Evolutionary conservation across 2,329 filamentous ascomycete genomes (phyloP), one percentile per base, ranked within the genome.

Genomic region (Claviceps cyperi): DNA sequence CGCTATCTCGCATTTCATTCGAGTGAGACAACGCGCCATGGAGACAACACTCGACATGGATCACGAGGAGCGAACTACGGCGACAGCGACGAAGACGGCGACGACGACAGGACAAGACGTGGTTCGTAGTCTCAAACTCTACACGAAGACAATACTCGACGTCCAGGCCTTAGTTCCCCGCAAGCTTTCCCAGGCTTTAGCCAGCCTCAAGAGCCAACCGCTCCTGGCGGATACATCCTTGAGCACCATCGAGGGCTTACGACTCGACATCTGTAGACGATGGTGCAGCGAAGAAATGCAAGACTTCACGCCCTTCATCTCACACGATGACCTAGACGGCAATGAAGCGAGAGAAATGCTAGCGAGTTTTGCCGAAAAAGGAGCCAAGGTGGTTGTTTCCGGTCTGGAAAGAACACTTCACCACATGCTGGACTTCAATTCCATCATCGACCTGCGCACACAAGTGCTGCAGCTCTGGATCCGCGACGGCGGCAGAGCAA

Each of bases 261-360:
- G 85, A 37, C 69, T 96, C 24, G 88, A 95, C 60, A 68, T 92
- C 9, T 81, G 87, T 59, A 80, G 83, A 55, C 75, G 76, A 19
- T 94, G 89, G 85, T 85, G 92, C 54, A 77, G 84, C 17, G 81
- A 89, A 7, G 87, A 94, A 53, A 85, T 95, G 41, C 79, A 78
- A 45, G 84, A 84, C 55, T 96, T 94, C 61, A 91, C 82, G 1
- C 90, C 90, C 0, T 95, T 88, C 69, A 85, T 94, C 37, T 81
- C 86, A 32, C 82, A 94, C 58, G 86, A 90, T 56, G 85, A 92
- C 56, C 65, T 86, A 4, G 76, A 81, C 22, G 78, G 75, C 19
- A 66, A 70, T 22, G 75, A 80, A 53, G 77, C 78, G 1, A 73
- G 75, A 41, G 75, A 78, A 2, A 78, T 78, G 64, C 72, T 87